Conservation (phyloP, 805 yeast species). For the Zygosaccharomyces pseudorouxii region DNA sequence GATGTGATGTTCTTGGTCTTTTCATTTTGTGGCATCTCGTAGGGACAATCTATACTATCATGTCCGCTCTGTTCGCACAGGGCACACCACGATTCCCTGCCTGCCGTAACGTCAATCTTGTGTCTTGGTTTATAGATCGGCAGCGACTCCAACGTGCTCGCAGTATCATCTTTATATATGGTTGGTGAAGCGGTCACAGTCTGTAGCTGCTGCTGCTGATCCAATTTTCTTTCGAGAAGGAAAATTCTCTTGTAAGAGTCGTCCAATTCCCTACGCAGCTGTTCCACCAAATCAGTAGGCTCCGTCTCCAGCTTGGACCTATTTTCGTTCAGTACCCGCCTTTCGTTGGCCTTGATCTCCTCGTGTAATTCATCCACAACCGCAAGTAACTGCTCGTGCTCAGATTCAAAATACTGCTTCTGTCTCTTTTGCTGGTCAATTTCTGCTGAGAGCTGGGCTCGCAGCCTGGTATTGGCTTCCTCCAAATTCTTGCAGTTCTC, state of each 20-base stretch:
- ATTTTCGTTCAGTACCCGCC: slow-evolving; percentile 18
- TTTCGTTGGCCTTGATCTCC: slow-evolving; percentile 33
- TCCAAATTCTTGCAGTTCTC: slow-evolving; percentile 34
- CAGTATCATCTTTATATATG: slow-evolving; percentile 4
- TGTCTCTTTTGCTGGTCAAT: slow-evolving; percentile 25
- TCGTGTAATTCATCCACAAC: slow-evolving; percentile 33
- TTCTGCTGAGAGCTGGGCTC: slow-evolving; percentile 25
- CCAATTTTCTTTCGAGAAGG: slow-evolving; percentile 17
- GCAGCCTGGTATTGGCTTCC: slow-evolving; percentile 19
- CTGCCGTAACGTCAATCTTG: slow-evolving; percentile 55
- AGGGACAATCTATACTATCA: slow-evolving; percentile 82
- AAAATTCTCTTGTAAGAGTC: slow-evolving; percentile 23
- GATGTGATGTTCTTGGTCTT: slow-evolving; percentile 8
- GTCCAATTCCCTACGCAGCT: slow-evolving; percentile 32
- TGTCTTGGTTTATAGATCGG: slow-evolving; percentile 28
- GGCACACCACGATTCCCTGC: slow-evolving; percentile 84
- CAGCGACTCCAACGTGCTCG: slow-evolving; percentile 23
- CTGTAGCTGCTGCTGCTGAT: slow-evolving; percentile 5
- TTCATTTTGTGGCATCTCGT: slow-evolving; percentile 38
- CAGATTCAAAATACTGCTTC: slow-evolving; percentile 27
- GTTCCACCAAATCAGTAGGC: slow-evolving; percentile 12
- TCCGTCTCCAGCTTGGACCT: slow-evolving; percentile 16
- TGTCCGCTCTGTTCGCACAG: slow-evolving; percentile 90
- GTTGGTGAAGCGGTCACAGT: slow-evolving; percentile 7
- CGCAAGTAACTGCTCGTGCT: slow-evolving; percentile 31